A percentile compares a stretch with the other conserved stretches of the same genome.
Evolutionary conservation across 2,329 filamentous ascomycete genomes (phyloP).

Genomic region (Exophiala mesophila): DNA sequence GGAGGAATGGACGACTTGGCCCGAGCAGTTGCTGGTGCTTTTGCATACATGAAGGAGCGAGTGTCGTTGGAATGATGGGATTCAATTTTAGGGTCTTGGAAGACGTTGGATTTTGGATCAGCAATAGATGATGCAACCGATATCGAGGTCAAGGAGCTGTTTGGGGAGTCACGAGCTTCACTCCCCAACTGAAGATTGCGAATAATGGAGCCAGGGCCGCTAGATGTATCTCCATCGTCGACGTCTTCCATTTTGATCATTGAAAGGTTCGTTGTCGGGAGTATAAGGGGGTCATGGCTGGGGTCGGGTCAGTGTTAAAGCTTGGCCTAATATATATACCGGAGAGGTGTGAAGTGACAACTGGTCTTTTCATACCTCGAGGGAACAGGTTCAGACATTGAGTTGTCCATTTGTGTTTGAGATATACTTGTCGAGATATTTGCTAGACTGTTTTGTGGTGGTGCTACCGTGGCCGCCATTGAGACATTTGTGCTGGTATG

Average conservation of each 20-base stretch:
- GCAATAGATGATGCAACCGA: constrained; percentile 27
- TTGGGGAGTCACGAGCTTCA: constrained; percentile 30
- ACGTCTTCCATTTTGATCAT: constrained; percentile 29
- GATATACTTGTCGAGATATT: constrained; percentile 15
- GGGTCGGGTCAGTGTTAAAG: constrained; percentile 14
- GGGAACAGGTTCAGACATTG: constrained; percentile 4
- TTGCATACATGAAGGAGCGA: constrained; percentile 27
- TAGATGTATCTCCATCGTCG: constrained; percentile 31
- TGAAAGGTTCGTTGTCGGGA: constrained; percentile 13
- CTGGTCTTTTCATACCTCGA: constrained; percentile 15
- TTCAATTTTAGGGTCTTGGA: constrained; percentile 18
- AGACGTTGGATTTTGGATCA: constrained; percentile 23
- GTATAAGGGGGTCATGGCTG: constrained; percentile 14
- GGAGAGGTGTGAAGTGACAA: neutral
- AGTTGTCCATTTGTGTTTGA: constrained; percentile 7
- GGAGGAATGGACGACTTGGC: constrained; percentile 81
- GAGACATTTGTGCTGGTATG: constrained; percentile 13
- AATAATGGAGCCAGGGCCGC: constrained; percentile 21
- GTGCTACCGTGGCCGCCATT: constrained; percentile 13
- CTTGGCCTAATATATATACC: neutral
- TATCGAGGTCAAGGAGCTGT: constrained; percentile 30
- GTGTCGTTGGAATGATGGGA: constrained; percentile 11
- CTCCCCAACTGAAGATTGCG: constrained; percentile 25
- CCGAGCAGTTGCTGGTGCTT: constrained; percentile 49
- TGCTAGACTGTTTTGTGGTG: constrained; percentile 9